Percentiles rank a stretch among this genome's conserved stretches.
These are phyloP conservation scores for Casuarina cunninghamiana DNA, from an alignment of 306 rosid species.

Conservation along the genomic window DNA sequence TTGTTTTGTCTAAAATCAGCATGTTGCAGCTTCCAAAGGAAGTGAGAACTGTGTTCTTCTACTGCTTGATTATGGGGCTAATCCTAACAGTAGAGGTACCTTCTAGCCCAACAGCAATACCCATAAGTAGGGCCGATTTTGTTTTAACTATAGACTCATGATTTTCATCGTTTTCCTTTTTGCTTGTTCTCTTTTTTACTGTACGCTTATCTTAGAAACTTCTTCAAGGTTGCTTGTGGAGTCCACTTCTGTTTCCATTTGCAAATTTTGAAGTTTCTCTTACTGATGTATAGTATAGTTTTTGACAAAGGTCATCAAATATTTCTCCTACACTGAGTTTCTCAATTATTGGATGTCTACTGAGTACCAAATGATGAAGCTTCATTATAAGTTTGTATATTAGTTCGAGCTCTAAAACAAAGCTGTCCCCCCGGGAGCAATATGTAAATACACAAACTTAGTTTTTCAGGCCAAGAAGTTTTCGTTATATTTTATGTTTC, in stretches of 20 bases:
- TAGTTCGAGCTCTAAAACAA: neutral
- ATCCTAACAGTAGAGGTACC: constrained; percentile 82
- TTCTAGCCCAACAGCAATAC: constrained; percentile 1
- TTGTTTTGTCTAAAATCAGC: constrained; percentile 44
- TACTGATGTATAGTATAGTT: neutral
- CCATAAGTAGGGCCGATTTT: neutral
- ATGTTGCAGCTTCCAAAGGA: constrained; percentile 74
- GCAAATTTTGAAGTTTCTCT: neutral
- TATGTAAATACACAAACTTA: neutral
- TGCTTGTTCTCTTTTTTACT: neutral
- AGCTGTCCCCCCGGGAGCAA: neutral
- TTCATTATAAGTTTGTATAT: neutral
- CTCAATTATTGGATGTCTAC: neutral
- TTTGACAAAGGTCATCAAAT: neutral
- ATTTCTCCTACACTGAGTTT: neutral
- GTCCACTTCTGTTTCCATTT: neutral
- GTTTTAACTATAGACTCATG: neutral
- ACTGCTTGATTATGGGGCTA: constrained; percentile 65
- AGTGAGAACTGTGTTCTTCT: constrained; percentile 66
- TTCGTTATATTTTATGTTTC: constrained; percentile 1
- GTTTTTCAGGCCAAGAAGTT: neutral
- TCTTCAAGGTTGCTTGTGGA: neutral
- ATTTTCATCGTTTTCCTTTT: neutral
- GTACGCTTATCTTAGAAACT: neutral
- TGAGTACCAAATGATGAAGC: neutral